phyloP scores from a whole-genome alignment of 2,329 filamentous ascomycete species.

The Colletotrichum sp. region DNA sequence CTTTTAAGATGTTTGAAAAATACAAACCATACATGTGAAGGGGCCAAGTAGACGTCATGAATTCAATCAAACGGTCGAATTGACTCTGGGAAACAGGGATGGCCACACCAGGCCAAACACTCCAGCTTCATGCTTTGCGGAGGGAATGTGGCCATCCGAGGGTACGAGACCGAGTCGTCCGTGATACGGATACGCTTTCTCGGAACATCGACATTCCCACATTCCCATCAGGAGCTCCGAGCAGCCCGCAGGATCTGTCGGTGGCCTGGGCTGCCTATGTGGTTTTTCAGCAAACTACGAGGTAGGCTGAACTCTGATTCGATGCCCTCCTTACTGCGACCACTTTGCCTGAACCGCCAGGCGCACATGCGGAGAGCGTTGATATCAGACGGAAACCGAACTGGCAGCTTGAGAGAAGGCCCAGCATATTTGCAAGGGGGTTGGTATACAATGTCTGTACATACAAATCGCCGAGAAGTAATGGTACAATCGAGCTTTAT shows the following conservation, averaged over 20 bases:
- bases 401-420: background rate
- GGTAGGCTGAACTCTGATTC: constrained; percentile 3
- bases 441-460: constrained; percentile 17
- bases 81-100: constrained; percentile 7
- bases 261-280: background rate
- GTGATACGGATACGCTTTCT: constrained; percentile 12
- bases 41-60: background rate
- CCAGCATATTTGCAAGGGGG: background rate
- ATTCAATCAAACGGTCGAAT: background rate
- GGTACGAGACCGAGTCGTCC: background rate
- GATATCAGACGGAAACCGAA: constrained; percentile 2
- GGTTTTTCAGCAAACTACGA: background rate
- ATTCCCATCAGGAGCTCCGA: background rate
- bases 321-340: background rate
- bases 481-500: constrained; percentile 5
- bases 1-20: background rate
- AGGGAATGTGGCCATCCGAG: background rate
- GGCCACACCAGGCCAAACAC: background rate
- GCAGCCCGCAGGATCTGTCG: background rate
- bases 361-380: background rate
- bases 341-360: background rate
- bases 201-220: background rate
- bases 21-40: background rate
- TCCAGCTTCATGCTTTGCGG: background rate
- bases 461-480: constrained; percentile 15